Evolutionary conservation across 2,329 filamentous ascomycete genomes (phyloP), one percentile per base, ranked within the genome.

Genomic region (Aspergillus pseudonomiae): DNA sequence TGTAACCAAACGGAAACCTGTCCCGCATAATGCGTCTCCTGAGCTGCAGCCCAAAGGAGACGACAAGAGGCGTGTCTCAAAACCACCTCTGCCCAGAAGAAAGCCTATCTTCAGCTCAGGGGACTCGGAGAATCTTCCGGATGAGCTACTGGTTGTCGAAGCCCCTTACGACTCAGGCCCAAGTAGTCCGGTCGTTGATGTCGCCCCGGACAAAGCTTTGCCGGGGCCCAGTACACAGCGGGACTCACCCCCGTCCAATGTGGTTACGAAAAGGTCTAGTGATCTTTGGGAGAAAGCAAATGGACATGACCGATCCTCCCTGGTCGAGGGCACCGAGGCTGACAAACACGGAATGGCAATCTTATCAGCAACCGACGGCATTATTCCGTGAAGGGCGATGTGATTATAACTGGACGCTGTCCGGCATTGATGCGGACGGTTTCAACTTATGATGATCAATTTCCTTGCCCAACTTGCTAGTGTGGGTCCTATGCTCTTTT

Each of bases 1-100:
- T 32, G 82, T 89, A 1, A 86, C 89, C 3, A 89, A 87, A 73
- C 83, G 90, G n/a, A 92, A 90, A 70, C 84, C 88, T 2, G 78
- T 90, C 10, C 79, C 85, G 43, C 76, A 83, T 24, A 77, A 83
- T 26, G 57, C 74, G 12, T 61, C 80, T 11, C 74, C 78, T 30
- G 76, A 70, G 67, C 66, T 67, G 57, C 63, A 67, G 57, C 61
- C 69, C 26, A 65, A 73, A 55, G 72, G 75, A 2, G 72, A 75
- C 32, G 76, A 77, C 58, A 63, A 72, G 50, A 76, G 77, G 52
- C 68, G 77, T 3, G 70, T 78, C 1, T 77, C 80, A 19, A 76
- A 81, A 56, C 84, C 85, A 4, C 80, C 83, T 3, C 72, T 88
- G 24, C 86, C 88, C 4, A 79, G 79, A 63, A 75, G 83, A 34